Percentiles rank a stretch among this genome's conserved stretches.
phyloP scores from a whole-genome alignment of 2,329 filamentous ascomycete genomes.

The Malbranchea zuffiana region DNA sequence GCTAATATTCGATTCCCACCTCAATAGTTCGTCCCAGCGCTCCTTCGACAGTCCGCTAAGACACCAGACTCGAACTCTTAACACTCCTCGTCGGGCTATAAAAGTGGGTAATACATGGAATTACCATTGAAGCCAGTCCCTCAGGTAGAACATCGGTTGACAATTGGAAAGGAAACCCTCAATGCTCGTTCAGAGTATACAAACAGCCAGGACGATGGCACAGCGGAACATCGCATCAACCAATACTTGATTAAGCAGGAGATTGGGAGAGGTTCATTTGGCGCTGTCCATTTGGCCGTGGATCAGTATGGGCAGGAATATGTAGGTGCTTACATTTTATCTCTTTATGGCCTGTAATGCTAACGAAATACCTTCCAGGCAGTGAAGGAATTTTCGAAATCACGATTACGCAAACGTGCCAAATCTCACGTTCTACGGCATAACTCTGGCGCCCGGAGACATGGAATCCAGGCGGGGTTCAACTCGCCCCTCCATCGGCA shows the following conservation, averaged over 20 bases:
- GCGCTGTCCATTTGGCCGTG: conserved; percentile 76
- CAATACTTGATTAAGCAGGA: conserved; percentile 91
- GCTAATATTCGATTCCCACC: conserved; percentile 1
- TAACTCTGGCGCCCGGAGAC: conserved; percentile 44
- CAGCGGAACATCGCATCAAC: conserved; percentile 76
- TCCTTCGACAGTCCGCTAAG: conserved; percentile 14
- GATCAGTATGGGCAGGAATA: conserved; percentile 91
- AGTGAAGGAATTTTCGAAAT: conserved; percentile 95
- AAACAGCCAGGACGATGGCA: conserved; percentile 72
- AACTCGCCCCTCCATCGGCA: conserved; percentile 55
- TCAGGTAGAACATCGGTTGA: not conserved
- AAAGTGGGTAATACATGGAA: conserved; percentile 41
- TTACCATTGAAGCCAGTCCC: not conserved
- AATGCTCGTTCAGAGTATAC: conserved; percentile 80
- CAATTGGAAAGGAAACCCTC: conserved; percentile 61
- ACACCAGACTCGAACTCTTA: conserved; percentile 46
- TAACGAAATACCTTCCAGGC: conserved; percentile 46
- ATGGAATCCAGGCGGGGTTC: conserved; percentile 45
- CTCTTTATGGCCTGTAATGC: not conserved
- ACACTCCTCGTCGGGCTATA: conserved; percentile 50
- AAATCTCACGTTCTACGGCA: conserved; percentile 76
- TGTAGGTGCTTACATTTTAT: conserved; percentile 46
- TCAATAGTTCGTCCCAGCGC: conserved; percentile 10
- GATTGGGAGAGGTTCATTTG: conserved; percentile 93
- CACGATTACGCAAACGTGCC: conserved; percentile 73